Evolutionary conservation across 352 stramenopile genomes (phyloP), one percentile per base, ranked within the genome.

Genomic region (Lagenidium giganteum): DNA sequence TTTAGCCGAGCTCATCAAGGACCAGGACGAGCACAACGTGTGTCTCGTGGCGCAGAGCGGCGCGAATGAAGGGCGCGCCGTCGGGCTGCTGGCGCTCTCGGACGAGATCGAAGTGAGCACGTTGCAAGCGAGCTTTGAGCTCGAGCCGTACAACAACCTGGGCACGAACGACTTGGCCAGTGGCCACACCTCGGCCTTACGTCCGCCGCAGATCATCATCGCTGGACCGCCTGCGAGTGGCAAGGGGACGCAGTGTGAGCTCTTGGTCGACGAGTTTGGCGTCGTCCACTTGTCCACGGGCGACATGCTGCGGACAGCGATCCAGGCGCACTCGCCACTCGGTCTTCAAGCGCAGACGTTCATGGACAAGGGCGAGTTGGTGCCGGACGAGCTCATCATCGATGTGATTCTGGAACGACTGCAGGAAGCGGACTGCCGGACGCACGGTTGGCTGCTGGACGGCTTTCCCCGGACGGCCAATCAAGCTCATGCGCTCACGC

Each of bases 211-310:
- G 29, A 66, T 82, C 27, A 42, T 82, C 26, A 70, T 88, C 20
- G 57, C 62, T 31, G 83, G 85, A 9, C 80, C 84, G 3, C 81
- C 85, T 23, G 93, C 89, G 14, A 83, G 85, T 24, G 95, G 96
- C 43, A 99, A 99, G 61, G 95, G 95, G 47, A 99, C 96, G 0
- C 95, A 99, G 50, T 93, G 90, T 54, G 83, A 96, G 61, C 53
- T 84, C 6, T 82, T 97, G 11, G 71, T 78, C 1, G 57, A 82
- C 7, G 72, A 76, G 53, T 96, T 93, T 56, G 86, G 89, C 30
- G 67, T 97, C 7, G 74, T 97, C 20, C 88, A 97, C 57, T 57
- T 97, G 11, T 90, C 75, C 17, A 95, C 87, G 12, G 89, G 87
- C 1, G 92, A 97, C 47, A 95, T 97, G 76, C 66, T 97, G 9